phyloP scores from a whole-genome alignment of 306 rosid species.

The Ammopiptanthus mongolicus region DNA sequence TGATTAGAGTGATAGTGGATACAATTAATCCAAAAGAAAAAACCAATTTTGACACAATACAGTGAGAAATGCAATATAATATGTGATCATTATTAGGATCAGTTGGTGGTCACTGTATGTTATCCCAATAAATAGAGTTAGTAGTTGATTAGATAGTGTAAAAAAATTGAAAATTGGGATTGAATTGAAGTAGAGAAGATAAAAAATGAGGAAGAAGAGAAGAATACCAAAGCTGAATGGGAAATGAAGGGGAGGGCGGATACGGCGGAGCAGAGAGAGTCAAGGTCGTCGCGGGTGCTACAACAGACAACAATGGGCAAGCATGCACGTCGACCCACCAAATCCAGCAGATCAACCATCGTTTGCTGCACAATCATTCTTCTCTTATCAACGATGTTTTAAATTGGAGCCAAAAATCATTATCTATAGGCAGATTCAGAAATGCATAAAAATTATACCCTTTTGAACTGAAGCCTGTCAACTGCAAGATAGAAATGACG shows the following conservation, averaged over 20 bases:
- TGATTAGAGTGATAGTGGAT: no score
- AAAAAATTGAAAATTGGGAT: no score
- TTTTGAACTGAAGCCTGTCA: slow-evolving; percentile 75
- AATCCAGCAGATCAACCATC: slow-evolving; percentile 59
- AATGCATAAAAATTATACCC: slow-evolving; percentile 32
- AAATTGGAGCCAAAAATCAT: neutral
- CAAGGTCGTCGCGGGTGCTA: slow-evolving; percentile 86
- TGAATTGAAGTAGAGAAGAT: neutral
- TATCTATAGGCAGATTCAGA: neutral
- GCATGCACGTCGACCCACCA: slow-evolving; percentile 63
- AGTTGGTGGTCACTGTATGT: no score
- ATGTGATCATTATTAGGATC: no score
- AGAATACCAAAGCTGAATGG: slow-evolving; percentile 52
- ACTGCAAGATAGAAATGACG: slow-evolving; percentile 90
- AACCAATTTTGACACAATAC: no score
- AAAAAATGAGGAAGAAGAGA: no score
- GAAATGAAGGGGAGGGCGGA: slow-evolving; percentile 60
- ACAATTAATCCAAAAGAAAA: no score
- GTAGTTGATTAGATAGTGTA: no score
- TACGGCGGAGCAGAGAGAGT: slow-evolving; percentile 68
- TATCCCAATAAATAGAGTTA: no score
- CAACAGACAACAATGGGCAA: slow-evolving; percentile 74
- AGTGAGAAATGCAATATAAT: no score
- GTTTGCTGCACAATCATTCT: slow-evolving; percentile 49
- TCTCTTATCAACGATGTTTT: neutral